A percentile compares a stretch with the other conserved stretches of the same genome.
Conservation (phyloP, 495 filamentous ascomycete species). For the Cudoniella acicularis region DNA sequence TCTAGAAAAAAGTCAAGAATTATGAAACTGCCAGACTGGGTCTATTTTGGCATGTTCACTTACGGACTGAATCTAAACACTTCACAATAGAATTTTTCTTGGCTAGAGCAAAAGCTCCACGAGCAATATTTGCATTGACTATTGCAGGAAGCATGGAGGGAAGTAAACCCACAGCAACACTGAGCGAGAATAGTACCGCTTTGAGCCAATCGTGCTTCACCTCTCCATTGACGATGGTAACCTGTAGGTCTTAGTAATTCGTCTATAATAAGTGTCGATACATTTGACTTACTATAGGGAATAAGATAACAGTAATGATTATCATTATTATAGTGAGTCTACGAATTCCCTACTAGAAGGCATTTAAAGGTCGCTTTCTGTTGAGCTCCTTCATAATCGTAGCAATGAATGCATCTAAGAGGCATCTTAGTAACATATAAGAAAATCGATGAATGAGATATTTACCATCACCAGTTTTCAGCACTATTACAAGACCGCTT, state of each 20-base stretch:
- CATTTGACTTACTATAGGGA: background rate
- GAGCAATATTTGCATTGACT: slow-evolving; percentile 1
- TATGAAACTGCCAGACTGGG: background rate
- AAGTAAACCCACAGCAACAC: slow-evolving; percentile 2
- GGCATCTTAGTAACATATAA: background rate
- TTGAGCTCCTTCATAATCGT: slow-evolving; percentile 11
- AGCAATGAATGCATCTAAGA: slow-evolving; percentile 6
- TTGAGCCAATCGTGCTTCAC: background rate
- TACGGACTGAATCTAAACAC: slow-evolving; percentile 6
- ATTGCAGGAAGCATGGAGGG: slow-evolving; percentile 9
- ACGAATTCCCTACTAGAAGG: slow-evolving; percentile 8
- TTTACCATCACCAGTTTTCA: slow-evolving; percentile 4
- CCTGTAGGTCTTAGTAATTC: background rate
- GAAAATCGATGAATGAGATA: background rate
- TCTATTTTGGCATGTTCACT: no score
- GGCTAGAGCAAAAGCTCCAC: background rate
- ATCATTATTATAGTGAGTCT: slow-evolving; percentile 7
- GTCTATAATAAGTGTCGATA: background rate
- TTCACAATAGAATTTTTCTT: slow-evolving; percentile 8
- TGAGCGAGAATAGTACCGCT: background rate
- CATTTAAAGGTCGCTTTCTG: slow-evolving; percentile 2
- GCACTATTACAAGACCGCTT: background rate
- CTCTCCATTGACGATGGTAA: background rate
- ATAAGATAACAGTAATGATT: background rate
- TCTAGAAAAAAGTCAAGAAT: background rate